Conservation (phyloP, 2,329 filamentous ascomycete species). For the Fusarium sp. region DNA sequence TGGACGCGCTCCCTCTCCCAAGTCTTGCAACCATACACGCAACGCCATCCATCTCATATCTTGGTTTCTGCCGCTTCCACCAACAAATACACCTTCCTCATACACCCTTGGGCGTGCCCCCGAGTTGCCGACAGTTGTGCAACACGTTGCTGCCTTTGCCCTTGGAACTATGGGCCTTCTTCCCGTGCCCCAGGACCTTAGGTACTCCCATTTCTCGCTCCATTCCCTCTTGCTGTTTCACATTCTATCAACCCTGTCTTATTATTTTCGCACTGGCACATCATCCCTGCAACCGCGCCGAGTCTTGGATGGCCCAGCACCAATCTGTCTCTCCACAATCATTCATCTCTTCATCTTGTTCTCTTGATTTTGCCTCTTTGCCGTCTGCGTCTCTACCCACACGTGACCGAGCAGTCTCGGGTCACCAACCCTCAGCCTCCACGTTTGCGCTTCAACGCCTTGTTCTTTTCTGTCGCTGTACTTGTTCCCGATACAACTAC, state of each 20-base stretch:
- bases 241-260: conserved; percentile 16
- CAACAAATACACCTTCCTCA: not conserved
- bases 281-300: conserved; percentile 16
- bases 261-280: conserved; percentile 14
- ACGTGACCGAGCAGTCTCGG: not conserved
- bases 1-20: not conserved
- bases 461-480: not conserved
- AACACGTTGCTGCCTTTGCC: conserved; percentile 15
- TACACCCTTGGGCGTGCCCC: conserved; percentile 20
- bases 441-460: not conserved
- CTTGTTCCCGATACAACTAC: not conserved
- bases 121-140: conserved; percentile 22
- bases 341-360: not conserved
- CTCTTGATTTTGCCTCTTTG: not conserved
- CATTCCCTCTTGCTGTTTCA: conserved; percentile 12
- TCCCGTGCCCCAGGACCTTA: conserved; percentile 14
- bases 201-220: conserved; percentile 26
- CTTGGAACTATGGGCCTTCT: conserved; percentile 19
- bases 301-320: not conserved
- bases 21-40: not conserved
- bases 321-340: not conserved
- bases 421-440: not conserved
- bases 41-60: not conserved
- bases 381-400: not conserved
- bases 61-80: not conserved